phyloP scores from a whole-genome alignment of 1,284 basidiomycete genomes.

The Volvariella volvacea region DNA sequence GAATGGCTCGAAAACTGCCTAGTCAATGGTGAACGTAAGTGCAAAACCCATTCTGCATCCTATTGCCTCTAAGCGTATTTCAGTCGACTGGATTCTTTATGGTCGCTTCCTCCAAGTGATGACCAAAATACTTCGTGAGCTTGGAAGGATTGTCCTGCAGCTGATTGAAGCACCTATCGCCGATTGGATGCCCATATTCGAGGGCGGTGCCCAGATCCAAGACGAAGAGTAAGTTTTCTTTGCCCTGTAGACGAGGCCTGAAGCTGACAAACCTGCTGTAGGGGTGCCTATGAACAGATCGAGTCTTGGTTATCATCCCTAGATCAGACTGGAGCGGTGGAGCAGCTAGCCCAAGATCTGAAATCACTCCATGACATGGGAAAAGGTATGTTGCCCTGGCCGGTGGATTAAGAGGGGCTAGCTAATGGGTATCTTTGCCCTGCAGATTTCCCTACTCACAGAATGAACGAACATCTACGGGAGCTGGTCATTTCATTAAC shows the following conservation, averaged over 20 bases:
- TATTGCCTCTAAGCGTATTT: slow-evolving; percentile 5
- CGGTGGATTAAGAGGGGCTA: not conserved
- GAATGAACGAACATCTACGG: slow-evolving; percentile 4
- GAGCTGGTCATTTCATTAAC: not conserved
- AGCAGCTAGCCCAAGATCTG: slow-evolving; percentile 37
- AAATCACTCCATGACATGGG: slow-evolving; percentile 42
- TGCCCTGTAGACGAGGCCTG: not conserved
- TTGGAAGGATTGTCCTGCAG: slow-evolving; percentile 24
- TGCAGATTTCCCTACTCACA: slow-evolving; percentile 3
- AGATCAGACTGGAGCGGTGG: slow-evolving; percentile 21
- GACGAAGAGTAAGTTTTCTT: slow-evolving; percentile 26
- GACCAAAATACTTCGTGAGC: slow-evolving; percentile 32
- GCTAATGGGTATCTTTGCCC: not conserved
- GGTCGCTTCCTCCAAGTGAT: slow-evolving; percentile 37
- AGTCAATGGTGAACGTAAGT: slow-evolving; percentile 44
- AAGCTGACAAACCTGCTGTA: slow-evolving; percentile 14
- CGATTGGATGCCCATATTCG: slow-evolving; percentile 13
- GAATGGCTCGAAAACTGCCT: slow-evolving; percentile 55
- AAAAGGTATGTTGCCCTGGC: slow-evolving; percentile 31
- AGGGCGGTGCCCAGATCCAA: slow-evolving; percentile 13
- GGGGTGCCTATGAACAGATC: slow-evolving; percentile 34
- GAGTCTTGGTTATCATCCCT: slow-evolving; percentile 34
- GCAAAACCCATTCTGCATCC: slow-evolving; percentile 1
- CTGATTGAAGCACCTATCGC: slow-evolving; percentile 18
- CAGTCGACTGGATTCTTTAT: slow-evolving; percentile 59